Evolutionary conservation across 140 eudicot genomes (phyloP).

Genomic region (Senecio squalidus): DNA sequence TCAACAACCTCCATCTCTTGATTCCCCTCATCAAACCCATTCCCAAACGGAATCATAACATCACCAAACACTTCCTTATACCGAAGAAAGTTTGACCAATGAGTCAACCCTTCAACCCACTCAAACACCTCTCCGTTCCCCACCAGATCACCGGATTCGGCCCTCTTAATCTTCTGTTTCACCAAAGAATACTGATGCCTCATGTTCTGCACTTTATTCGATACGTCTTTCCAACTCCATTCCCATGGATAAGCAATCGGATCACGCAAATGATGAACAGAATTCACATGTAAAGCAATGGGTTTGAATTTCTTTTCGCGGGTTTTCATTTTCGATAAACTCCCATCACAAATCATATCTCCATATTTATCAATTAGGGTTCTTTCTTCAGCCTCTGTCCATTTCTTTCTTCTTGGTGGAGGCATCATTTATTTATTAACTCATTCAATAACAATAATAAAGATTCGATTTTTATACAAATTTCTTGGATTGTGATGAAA

Average conservation of each 20-base stretch:
- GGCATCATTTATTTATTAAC: constrained; percentile 41
- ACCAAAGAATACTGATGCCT: constrained; percentile 92
- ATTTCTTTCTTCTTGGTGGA: constrained; percentile 78
- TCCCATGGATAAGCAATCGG: constrained; percentile 79
- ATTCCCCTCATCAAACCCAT: constrained; percentile 46
- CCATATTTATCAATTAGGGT: constrained; percentile 79
- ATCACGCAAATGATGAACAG: constrained; percentile 62
- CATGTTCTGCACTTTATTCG: constrained; percentile 91
- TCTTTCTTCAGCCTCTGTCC: constrained; percentile 95
- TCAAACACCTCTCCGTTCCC: constrained; percentile 51
- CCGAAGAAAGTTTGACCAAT: constrained; percentile 83
- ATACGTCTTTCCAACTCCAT: constrained; percentile 97
- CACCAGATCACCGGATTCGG: constrained; percentile 31
- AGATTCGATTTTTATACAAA: neutral
- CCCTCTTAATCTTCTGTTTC: constrained; percentile 78
- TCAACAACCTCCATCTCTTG: constrained; percentile 43
- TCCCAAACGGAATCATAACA: constrained; percentile 37
- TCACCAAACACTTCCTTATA: constrained; percentile 93
- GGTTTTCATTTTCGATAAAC: constrained; percentile 81
- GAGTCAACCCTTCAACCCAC: constrained; percentile 76
- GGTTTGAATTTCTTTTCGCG: constrained; percentile 87
- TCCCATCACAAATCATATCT: constrained; percentile 72
- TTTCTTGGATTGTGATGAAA: neutral
- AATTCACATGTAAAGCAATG: constrained; percentile 64
- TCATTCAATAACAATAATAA: constrained; percentile 25